Evolutionary conservation across 192 early-diverging fungal species (phyloP).

Genomic region (Coemansia sp.): DNA sequence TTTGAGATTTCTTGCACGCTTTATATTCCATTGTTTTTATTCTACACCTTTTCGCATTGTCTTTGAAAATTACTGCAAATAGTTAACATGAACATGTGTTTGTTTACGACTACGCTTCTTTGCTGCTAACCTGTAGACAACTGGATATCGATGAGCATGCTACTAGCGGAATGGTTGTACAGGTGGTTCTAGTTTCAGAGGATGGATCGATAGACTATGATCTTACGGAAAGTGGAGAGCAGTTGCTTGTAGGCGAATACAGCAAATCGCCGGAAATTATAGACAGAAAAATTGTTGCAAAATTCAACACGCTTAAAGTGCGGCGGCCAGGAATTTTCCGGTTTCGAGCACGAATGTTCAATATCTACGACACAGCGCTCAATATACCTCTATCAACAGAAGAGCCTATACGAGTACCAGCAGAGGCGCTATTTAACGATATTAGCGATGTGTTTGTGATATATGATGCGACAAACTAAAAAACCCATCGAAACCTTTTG

Average conservation of each 20-base stretch:
- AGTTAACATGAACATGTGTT: not conserved
- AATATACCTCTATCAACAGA: conserved; percentile 9
- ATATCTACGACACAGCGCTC: conserved; percentile 13
- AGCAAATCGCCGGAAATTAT: conserved; percentile 12
- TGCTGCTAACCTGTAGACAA: conserved; percentile 15
- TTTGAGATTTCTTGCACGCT: no score
- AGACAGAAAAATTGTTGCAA: conserved; percentile 19
- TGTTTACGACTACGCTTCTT: no score
- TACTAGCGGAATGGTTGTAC: conserved; percentile 22
- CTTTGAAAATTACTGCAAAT: no score
- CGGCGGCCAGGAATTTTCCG: conserved; percentile 23
- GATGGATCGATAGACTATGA: conserved; percentile 37
- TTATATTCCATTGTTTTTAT: no score
- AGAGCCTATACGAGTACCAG: conserved; percentile 7
- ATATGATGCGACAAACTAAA: not conserved
- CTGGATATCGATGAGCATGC: conserved; percentile 20
- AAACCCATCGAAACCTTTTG: not conserved
- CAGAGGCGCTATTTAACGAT: conserved; percentile 23
- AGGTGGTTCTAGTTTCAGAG: conserved; percentile 19
- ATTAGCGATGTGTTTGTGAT: conserved; percentile 21
- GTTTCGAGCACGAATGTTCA: conserved; percentile 26
- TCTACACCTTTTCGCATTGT: no score
- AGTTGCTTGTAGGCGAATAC: conserved; percentile 15
- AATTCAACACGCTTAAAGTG: conserved; percentile 14
- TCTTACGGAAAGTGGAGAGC: conserved; percentile 15